phyloP scores from a whole-genome alignment of 768 basidiomycete species.

The Cystofilobasidium capitatum region DNA sequence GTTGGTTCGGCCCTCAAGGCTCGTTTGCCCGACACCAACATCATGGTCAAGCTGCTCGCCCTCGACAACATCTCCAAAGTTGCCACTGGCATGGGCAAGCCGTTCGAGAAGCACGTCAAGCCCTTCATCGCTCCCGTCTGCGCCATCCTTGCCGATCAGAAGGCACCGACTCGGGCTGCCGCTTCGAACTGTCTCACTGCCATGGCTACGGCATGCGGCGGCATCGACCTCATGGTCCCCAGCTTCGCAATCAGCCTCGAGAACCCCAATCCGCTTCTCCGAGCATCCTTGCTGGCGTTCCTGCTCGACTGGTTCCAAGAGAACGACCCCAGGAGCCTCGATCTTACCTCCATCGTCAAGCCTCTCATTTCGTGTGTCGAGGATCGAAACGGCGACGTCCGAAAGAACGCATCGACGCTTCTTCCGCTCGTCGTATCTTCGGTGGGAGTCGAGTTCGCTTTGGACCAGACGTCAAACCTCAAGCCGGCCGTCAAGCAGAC shows the following conservation, averaged over 20 bases:
- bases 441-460: constrained; percentile 72
- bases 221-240: constrained; percentile 68
- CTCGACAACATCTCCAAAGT: constrained; percentile 83
- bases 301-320: constrained; percentile 67
- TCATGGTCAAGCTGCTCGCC: constrained; percentile 80
- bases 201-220: constrained; percentile 73
- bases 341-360: constrained; percentile 59
- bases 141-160: constrained; percentile 83
- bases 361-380: constrained; percentile 69
- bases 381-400: constrained; percentile 80
- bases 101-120: constrained; percentile 81
- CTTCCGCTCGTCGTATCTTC: constrained; percentile 63
- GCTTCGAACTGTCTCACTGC: constrained; percentile 69
- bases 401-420: constrained; percentile 77
- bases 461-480: constrained; percentile 73
- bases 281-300: constrained; percentile 65
- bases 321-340: constrained; percentile 44
- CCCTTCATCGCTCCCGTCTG: constrained; percentile 67
- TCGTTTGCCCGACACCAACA: constrained; percentile 83
- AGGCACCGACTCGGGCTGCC: constrained; percentile 69
- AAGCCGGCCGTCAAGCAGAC: constrained; percentile 84
- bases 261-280: constrained; percentile 74
- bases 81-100: constrained; percentile 86
- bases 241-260: constrained; percentile 74
- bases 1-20: constrained; percentile 80